Evolutionary conservation across 345 rosid genomes (phyloP).

Genomic region (sweet orange (Citrus sinensis)): DNA sequence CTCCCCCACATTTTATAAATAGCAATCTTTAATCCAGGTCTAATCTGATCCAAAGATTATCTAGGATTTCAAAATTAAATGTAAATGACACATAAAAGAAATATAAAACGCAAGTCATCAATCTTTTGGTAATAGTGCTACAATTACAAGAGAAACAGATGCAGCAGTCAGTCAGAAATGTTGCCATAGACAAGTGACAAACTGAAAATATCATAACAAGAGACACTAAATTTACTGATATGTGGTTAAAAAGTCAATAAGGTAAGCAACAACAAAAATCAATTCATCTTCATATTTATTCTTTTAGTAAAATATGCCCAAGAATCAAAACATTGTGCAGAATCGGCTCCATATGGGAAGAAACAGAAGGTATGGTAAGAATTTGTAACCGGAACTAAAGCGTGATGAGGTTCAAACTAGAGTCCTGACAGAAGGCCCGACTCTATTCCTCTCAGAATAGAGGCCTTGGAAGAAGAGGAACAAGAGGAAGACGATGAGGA

Average conservation of each 20-base stretch:
- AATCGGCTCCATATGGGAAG: too few relatives aligned
- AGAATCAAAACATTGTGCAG: background rate
- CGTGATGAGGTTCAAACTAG: too few relatives aligned
- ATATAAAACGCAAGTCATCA: background rate
- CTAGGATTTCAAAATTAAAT: background rate
- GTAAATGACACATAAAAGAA: background rate
- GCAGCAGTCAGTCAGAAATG: background rate
- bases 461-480: too few relatives aligned
- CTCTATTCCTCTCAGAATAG: too few relatives aligned
- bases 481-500: too few relatives aligned
- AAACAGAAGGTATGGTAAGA: too few relatives aligned
- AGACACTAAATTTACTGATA: background rate
- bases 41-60: background rate
- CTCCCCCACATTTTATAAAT: background rate
- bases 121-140: background rate
- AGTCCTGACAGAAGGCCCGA: too few relatives aligned
- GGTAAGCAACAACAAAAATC: background rate
- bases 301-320: background rate
- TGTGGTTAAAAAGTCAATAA: background rate
- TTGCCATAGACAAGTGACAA: background rate
- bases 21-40: background rate
- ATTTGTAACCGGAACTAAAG: too few relatives aligned
- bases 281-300: background rate
- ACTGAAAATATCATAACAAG: background rate
- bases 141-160: constrained; percentile 4